These are phyloP conservation scores for Phtheirospermum japonicum DNA, from an alignment of 257 asterid species.

Conservation along the genomic window DNA sequence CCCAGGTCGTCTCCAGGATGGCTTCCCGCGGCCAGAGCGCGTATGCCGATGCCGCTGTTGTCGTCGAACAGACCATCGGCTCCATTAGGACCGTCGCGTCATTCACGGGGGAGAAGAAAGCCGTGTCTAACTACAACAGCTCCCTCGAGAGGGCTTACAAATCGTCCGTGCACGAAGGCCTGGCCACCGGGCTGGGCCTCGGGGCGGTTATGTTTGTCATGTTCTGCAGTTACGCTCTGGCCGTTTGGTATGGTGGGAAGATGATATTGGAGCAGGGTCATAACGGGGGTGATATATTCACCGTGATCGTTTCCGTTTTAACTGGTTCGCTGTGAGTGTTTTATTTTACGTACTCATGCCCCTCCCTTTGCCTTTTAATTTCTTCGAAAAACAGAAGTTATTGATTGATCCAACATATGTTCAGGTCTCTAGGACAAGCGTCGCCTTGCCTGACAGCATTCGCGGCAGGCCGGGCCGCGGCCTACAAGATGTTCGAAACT, in stretches of 20 bases:
- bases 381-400: no score
- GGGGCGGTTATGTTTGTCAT: conserved; percentile 61
- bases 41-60: conserved; percentile 65
- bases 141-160: conserved; percentile 62
- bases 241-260: conserved; percentile 74
- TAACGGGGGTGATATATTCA: conserved; percentile 60
- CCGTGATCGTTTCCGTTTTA: conserved; percentile 59
- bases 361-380: no score
- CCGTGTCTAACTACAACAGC: conserved; percentile 45
- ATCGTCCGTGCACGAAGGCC: conserved; percentile 66
- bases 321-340: conserved; percentile 72
- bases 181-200: conserved; percentile 68
- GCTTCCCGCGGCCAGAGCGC: conserved; percentile 79
- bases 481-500: conserved; percentile 82
- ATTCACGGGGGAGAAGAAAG: conserved; percentile 75
- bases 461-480: conserved; percentile 82
- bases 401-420: no score
- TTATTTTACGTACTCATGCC: background rate
- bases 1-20: conserved; percentile 56
- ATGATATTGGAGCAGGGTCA: conserved; percentile 54
- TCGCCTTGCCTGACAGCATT: conserved; percentile 78
- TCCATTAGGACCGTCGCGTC: conserved; percentile 85
- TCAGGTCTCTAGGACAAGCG: conserved; percentile 83
- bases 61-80: conserved; percentile 84
- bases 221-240: conserved; percentile 78